These are phyloP conservation scores for Russula compacta DNA, from an alignment of 768 basidiomycete species.

Conservation along the genomic window DNA sequence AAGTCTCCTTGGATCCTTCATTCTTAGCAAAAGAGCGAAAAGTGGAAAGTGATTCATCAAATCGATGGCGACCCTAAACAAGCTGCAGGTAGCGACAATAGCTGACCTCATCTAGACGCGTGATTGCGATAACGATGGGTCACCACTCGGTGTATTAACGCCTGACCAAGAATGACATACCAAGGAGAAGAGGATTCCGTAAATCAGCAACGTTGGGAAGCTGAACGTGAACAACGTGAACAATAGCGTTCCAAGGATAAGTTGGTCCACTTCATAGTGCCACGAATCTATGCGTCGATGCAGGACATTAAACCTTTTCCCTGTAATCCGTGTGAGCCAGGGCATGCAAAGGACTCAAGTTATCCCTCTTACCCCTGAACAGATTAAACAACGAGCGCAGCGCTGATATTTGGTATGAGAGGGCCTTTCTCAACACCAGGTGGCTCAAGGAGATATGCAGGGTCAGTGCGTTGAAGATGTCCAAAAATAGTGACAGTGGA, in stretches of 20 bases:
- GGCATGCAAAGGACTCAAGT: not conserved
- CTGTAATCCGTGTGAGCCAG: conserved; percentile 30
- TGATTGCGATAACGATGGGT: not conserved
- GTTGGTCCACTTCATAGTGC: conserved; percentile 87
- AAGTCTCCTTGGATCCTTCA: conserved; percentile 75
- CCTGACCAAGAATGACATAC: conserved; percentile 28
- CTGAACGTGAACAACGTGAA: conserved; percentile 77
- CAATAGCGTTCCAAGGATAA: conserved; percentile 87
- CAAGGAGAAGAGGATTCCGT: conserved; percentile 75
- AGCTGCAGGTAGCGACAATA: conserved; percentile 50
- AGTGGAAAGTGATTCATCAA: conserved; percentile 91
- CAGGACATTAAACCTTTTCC: conserved; percentile 81
- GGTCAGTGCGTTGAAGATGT: conserved; percentile 51
- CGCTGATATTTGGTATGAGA: conserved; percentile 47
- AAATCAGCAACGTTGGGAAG: conserved; percentile 78
- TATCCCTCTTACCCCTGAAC: conserved; percentile 60
- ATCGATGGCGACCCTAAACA: conserved; percentile 54
- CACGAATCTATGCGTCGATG: conserved; percentile 84
- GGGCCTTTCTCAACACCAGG: conserved; percentile 49
- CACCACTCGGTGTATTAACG: not conserved
- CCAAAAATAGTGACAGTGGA: conserved; percentile 10
- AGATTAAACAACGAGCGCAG: conserved; percentile 76
- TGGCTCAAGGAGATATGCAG: conserved; percentile 68
- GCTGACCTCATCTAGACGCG: conserved; percentile 40
- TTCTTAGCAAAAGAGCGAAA: conserved; percentile 74